These are phyloP conservation scores for Penicillium sclerotigenum DNA, from an alignment of 2,329 filamentous ascomycete species.

Conservation along the genomic window DNA sequence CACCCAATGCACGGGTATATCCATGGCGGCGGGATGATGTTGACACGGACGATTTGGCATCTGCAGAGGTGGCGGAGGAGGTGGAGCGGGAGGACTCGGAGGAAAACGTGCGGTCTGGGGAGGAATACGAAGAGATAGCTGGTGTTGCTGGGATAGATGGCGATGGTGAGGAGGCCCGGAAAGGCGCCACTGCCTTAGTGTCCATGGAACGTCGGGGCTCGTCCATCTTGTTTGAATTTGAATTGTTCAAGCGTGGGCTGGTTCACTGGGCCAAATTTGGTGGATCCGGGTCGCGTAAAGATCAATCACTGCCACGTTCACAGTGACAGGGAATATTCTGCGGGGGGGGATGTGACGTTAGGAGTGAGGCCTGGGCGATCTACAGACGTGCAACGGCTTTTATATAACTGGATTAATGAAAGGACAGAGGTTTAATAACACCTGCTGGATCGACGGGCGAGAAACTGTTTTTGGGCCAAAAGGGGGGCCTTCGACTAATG, in stretches of 20 bases:
- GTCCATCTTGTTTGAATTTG: conserved; percentile 27
- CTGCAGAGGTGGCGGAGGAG: conserved; percentile 43
- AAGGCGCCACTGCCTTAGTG: conserved; percentile 17
- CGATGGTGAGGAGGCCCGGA: conserved; percentile 39
- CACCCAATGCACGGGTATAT: conserved; percentile 83
- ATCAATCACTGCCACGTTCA: conserved; percentile 2
- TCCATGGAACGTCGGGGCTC: conserved; percentile 20
- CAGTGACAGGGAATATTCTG: neutral
- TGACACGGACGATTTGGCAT: conserved; percentile 44
- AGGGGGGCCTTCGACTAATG: conserved; percentile 21
- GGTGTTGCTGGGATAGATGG: conserved; percentile 43
- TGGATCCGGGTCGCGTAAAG: conserved; percentile 1
- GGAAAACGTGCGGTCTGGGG: conserved; percentile 46
- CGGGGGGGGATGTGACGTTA: neutral
- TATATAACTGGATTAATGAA: conserved; percentile 8
- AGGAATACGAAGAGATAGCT: conserved; percentile 45
- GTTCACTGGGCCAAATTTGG: neutral
- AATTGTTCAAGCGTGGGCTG: conserved; percentile 8
- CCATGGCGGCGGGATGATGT: conserved; percentile 61
- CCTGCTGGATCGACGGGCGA: conserved; percentile 22
- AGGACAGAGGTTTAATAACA: conserved; percentile 25
- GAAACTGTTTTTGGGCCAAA: conserved; percentile 24
- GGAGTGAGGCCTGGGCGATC: neutral
- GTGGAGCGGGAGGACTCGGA: conserved; percentile 46
- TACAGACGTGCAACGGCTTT: conserved; percentile 1